Evolutionary conservation across 768 basidiomycete species (phyloP).

Genomic region (Clathrus columnatus): DNA sequence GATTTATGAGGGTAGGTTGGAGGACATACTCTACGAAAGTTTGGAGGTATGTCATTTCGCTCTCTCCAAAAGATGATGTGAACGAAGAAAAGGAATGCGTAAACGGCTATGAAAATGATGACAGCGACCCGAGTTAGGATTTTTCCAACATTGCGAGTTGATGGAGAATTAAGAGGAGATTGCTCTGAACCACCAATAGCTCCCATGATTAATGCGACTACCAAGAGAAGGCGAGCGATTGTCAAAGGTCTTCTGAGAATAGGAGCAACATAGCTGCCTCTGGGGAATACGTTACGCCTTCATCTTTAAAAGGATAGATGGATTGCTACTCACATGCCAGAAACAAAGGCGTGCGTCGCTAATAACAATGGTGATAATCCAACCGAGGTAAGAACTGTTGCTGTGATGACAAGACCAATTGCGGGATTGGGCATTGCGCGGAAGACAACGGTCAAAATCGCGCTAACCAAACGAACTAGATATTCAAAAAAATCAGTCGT

Average conservation of each 20-base stretch:
- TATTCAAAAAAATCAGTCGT: background rate
- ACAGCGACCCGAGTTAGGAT: conserved; percentile 27
- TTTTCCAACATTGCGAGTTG: conserved; percentile 15
- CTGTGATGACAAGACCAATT: conserved; percentile 41
- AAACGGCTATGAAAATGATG: conserved; percentile 25
- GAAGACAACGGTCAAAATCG: background rate
- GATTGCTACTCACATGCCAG: conserved; percentile 25
- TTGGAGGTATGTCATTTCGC: background rate
- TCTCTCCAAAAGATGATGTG: conserved; percentile 9
- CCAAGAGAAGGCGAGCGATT: conserved; percentile 23
- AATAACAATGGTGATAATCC: conserved; percentile 33
- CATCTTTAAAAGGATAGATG: background rate
- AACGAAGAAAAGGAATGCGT: conserved; percentile 27
- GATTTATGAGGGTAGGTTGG: background rate
- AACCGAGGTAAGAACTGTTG: conserved; percentile 34
- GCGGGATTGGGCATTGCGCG: background rate
- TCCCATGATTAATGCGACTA: conserved; percentile 22
- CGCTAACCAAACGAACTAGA: conserved; percentile 1
- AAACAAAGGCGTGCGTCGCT: conserved; percentile 28
- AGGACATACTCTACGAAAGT: background rate
- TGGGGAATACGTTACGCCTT: background rate
- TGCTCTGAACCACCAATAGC: conserved; percentile 25
- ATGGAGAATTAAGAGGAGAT: conserved; percentile 11
- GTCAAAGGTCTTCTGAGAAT: conserved; percentile 11
- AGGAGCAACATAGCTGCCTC: background rate